Conservation (phyloP, 306 rosid species). For the Casuarina cunninghamiana region DNA sequence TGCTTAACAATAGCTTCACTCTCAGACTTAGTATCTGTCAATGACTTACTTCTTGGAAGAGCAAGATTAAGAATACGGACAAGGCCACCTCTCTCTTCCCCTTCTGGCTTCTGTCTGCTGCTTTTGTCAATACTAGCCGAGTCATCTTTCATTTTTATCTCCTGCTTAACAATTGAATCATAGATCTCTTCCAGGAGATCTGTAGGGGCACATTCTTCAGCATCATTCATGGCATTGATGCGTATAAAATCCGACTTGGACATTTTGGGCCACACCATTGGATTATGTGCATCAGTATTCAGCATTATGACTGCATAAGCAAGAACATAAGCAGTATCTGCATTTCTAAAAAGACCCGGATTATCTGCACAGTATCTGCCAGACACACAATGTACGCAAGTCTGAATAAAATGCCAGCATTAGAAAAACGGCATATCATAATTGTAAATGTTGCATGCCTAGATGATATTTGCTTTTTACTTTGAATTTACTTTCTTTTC, state of each 20-base stretch:
- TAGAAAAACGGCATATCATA: slow-evolving; percentile 25
- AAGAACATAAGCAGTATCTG: slow-evolving; percentile 97
- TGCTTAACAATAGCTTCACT: slow-evolving; percentile 92
- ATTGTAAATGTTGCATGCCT: slow-evolving; percentile 20
- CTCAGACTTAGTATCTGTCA: slow-evolving; percentile 74
- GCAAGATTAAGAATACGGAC: slow-evolving; percentile 94
- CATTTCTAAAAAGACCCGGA: slow-evolving; percentile 92
- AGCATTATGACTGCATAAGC: slow-evolving; percentile 96
- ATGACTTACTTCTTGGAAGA: slow-evolving; percentile 73
- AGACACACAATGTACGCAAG: slow-evolving; percentile 36
- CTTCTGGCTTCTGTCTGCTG: slow-evolving; percentile 66
- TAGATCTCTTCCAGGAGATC: slow-evolving; percentile 91
- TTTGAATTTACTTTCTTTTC: background rate
- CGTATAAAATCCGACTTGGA: slow-evolving; percentile 87
- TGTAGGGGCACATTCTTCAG: slow-evolving; percentile 87
- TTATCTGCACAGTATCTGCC: slow-evolving; percentile 97
- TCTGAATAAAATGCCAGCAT: slow-evolving; percentile 33
- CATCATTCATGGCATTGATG: slow-evolving; percentile 83
- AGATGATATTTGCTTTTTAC: background rate
- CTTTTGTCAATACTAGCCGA: slow-evolving; percentile 55
- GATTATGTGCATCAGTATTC: slow-evolving; percentile 99
- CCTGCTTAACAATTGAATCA: slow-evolving; percentile 88
- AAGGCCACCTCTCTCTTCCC: slow-evolving; percentile 89
- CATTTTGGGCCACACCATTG: slow-evolving; percentile 99
- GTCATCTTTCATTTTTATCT: slow-evolving; percentile 93